Percentiles rank a stretch among this genome's conserved stretches.
These are phyloP conservation scores for Marasmius sp. DNA, from an alignment of 1,284 basidiomycete genomes.

Conservation along the genomic window DNA sequence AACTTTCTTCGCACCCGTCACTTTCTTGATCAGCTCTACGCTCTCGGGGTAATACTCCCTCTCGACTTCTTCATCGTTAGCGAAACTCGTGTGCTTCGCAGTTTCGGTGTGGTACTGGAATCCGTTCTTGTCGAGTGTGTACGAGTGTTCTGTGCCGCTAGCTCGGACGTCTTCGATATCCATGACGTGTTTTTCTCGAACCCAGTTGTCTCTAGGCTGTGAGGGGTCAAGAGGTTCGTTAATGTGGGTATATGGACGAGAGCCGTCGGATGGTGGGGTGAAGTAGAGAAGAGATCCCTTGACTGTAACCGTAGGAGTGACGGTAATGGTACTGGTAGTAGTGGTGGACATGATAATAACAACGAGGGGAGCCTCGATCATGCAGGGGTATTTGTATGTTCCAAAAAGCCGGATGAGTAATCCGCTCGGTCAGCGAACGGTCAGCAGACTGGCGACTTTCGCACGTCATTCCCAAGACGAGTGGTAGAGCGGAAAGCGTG, in stretches of 20 bases:
- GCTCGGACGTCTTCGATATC: slow-evolving; percentile 39
- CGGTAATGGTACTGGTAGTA: neutral
- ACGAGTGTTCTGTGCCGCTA: slow-evolving; percentile 35
- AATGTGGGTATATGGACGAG: slow-evolving; percentile 7
- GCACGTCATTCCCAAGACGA: too few species aligned
- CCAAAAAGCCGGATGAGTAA: too few species aligned
- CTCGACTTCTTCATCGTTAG: slow-evolving; percentile 42
- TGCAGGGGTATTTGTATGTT: too few species aligned
- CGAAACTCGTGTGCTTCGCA: slow-evolving; percentile 27
- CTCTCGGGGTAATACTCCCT: slow-evolving; percentile 53
- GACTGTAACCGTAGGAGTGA: slow-evolving; percentile 3
- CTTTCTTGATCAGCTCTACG: slow-evolving; percentile 45
- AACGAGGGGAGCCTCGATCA: too few species aligned
- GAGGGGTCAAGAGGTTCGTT: slow-evolving; percentile 1
- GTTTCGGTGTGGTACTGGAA: slow-evolving; percentile 40
- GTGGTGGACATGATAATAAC: too few species aligned
- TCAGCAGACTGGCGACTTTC: too few species aligned
- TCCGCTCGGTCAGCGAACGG: too few species aligned
- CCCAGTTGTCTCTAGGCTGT: slow-evolving; percentile 8
- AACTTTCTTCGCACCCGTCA: slow-evolving; percentile 49
- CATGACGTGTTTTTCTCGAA: slow-evolving; percentile 1
- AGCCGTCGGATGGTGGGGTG: slow-evolving; percentile 11
- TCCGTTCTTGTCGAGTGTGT: slow-evolving; percentile 47
- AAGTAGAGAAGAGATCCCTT: slow-evolving; percentile 10
- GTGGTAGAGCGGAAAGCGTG: too few species aligned